These are phyloP conservation scores for Populus simonii DNA, from an alignment of 345 rosid species.

Conservation along the genomic window DNA sequence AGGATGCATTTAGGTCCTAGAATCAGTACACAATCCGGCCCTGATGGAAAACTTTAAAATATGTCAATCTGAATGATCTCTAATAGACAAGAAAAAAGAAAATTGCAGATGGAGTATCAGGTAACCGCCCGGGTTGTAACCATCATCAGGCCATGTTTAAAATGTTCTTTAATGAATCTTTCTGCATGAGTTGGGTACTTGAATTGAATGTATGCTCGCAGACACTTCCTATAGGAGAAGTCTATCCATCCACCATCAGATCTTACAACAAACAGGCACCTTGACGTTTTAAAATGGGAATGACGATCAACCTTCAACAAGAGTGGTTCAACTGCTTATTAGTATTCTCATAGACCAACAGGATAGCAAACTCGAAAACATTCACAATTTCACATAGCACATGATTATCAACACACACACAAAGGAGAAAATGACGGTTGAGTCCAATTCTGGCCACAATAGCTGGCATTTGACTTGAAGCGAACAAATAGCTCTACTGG, in stretches of 20 bases:
- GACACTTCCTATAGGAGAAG: slow-evolving; percentile 91
- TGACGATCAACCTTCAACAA: slow-evolving; percentile 77
- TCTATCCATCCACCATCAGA: slow-evolving; percentile 93
- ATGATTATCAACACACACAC: no score
- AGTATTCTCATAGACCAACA: slow-evolving; percentile 19
- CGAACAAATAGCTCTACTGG: background rate
- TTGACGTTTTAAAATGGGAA: slow-evolving; percentile 68
- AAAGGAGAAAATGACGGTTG: background rate
- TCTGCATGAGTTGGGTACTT: slow-evolving; percentile 73
- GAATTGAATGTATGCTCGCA: slow-evolving; percentile 65
- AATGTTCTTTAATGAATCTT: slow-evolving; percentile 71
- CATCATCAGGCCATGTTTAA: slow-evolving; percentile 55
- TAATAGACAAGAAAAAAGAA: background rate
- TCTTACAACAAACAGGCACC: slow-evolving; percentile 91
- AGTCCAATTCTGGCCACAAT: background rate
- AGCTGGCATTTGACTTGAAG: background rate
- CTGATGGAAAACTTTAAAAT: background rate
- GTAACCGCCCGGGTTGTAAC: background rate
- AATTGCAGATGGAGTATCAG: slow-evolving; percentile 3
- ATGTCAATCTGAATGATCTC: background rate
- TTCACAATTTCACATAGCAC: background rate
- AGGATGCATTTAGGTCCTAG: slow-evolving; percentile 11
- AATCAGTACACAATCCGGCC: background rate
- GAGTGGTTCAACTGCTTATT: slow-evolving; percentile 8
- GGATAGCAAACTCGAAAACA: background rate